phyloP scores from a whole-genome alignment of 1,284 basidiomycete species.

The Anthracocystis setariae region DNA sequence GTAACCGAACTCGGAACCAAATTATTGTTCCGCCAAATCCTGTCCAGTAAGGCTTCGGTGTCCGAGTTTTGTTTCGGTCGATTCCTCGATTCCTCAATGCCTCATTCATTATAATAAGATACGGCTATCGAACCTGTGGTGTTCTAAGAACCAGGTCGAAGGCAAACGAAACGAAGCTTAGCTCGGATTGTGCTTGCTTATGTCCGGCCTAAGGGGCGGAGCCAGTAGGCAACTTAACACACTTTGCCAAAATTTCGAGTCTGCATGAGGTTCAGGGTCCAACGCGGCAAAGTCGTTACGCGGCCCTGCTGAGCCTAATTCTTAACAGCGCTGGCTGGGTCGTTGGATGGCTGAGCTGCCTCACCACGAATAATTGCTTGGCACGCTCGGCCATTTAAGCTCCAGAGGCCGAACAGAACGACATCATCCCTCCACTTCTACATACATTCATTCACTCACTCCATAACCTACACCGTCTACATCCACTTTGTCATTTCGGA shows the following conservation, averaged over 20 bases:
- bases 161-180: too few species aligned
- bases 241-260: not conserved
- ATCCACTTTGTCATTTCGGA: too few species aligned
- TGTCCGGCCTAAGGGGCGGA: not conserved
- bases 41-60: too few species aligned
- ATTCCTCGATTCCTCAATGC: too few species aligned
- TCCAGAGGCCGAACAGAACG: conserved; percentile 21
- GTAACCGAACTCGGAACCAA: too few species aligned
- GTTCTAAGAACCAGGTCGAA: too few species aligned
- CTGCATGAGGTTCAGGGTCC: conserved; percentile 8
- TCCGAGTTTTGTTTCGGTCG: too few species aligned
- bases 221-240: not conserved
- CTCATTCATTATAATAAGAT: too few species aligned
- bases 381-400: conserved; percentile 32
- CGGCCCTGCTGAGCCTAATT: conserved; percentile 2
- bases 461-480: not conserved
- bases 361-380: conserved; percentile 12
- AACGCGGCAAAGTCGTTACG: conserved; percentile 2
- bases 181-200: not conserved
- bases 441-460: not conserved
- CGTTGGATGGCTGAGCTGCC: conserved; percentile 1
- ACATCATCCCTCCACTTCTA: conserved; percentile 2
- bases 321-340: too few species aligned
- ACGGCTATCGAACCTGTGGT: too few species aligned
- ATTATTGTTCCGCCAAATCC: too few species aligned